These are phyloP conservation scores for Kuraishia borneana DNA, from an alignment of 805 yeast species.

Conservation along the genomic window DNA sequence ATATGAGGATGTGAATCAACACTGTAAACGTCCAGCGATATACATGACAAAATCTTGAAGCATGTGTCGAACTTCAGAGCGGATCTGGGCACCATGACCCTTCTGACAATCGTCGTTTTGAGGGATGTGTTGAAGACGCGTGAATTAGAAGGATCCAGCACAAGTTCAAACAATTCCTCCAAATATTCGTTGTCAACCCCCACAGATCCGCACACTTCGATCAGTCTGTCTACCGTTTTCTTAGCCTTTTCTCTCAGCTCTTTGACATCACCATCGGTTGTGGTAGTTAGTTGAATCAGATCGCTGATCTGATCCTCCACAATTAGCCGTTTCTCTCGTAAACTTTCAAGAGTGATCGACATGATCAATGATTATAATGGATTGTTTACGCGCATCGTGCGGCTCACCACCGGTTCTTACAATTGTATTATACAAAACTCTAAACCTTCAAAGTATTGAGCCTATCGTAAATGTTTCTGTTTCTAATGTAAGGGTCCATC, in stretches of 20 bases:
- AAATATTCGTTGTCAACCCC: neutral
- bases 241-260: neutral
- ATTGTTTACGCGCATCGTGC: too few species aligned
- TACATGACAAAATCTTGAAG: neutral
- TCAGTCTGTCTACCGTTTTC: neutral
- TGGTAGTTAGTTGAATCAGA: neutral
- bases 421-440: neutral
- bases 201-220: neutral
- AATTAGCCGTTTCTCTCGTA: neutral
- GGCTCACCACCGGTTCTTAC: too few species aligned
- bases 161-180: neutral
- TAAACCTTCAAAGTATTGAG: conserved; percentile 33
- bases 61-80: neutral
- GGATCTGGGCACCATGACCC: neutral
- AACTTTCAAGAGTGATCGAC: neutral
- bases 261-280: neutral
- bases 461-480: conserved; percentile 71
- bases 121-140: conserved; percentile 1
- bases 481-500: conserved; percentile 75
- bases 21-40: neutral
- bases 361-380: neutral
- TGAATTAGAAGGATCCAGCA: neutral
- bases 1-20: neutral
- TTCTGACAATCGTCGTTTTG: neutral
- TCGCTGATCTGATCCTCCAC: neutral